These are phyloP conservation scores for Fragaria iinumae DNA, from an alignment of 306 rosid species.

Conservation along the genomic window DNA sequence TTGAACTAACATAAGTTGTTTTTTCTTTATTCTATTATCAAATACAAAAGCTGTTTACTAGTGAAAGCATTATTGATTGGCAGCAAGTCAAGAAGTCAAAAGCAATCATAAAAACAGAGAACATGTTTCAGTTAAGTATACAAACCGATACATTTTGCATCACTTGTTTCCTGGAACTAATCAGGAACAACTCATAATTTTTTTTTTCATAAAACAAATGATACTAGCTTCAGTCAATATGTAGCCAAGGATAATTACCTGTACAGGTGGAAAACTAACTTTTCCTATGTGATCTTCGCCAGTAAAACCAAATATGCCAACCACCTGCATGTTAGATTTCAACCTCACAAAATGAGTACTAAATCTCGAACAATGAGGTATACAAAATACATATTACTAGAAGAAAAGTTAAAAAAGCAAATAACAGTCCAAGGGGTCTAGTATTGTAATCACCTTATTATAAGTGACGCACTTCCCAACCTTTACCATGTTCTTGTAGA, in stretches of 20 bases:
- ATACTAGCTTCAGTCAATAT: not conserved
- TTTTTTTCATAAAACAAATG: not conserved
- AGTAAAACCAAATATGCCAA: constrained; percentile 84
- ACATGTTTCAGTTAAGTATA: not conserved
- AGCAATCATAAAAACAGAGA: not conserved
- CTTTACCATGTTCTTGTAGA: constrained; percentile 78
- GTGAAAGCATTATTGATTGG: not conserved
- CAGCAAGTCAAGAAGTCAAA: not conserved
- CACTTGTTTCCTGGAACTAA: not conserved
- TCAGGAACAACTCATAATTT: not conserved
- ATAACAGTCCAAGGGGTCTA: not conserved
- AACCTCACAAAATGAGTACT: constrained; percentile 8
- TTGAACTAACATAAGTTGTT: not conserved
- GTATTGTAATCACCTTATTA: constrained; percentile 42
- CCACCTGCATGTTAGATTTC: constrained; percentile 44
- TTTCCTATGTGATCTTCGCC: constrained; percentile 97
- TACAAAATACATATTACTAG: not conserved
- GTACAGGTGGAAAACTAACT: constrained; percentile 92
- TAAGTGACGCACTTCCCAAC: constrained; percentile 81
- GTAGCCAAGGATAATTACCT: constrained; percentile 48
- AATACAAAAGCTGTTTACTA: not conserved
- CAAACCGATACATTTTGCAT: not conserved
- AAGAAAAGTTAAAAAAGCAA: not conserved
- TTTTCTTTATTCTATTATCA: not conserved
- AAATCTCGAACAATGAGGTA: constrained; percentile 1